Evolutionary conservation across 2,329 filamentous ascomycete genomes (phyloP).

Genomic region (Aspergillus latus): DNA sequence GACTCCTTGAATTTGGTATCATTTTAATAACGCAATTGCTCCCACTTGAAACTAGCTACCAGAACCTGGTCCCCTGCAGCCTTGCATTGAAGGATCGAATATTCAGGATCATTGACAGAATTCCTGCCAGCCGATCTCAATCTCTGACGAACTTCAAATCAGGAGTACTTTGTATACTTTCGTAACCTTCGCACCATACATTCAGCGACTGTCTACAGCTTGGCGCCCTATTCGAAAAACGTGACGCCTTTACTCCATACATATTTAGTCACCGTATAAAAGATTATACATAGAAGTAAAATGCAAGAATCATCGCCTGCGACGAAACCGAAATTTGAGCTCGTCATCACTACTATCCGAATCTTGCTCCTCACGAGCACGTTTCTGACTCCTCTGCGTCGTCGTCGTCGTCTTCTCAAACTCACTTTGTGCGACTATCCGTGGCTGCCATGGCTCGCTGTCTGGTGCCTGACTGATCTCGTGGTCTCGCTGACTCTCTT

Average conservation of each 20-base stretch:
- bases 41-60: not conserved
- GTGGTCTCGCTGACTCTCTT: constrained; percentile 23
- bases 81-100: not conserved
- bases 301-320: constrained; percentile 36
- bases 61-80: not conserved
- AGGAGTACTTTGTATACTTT: not conserved
- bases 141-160: constrained; percentile 1
- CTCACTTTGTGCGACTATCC: constrained; percentile 22
- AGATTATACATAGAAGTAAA: constrained; percentile 6
- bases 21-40: not conserved
- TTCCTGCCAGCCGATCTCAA: constrained; percentile 2
- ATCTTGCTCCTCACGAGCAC: constrained; percentile 41
- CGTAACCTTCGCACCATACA: not conserved
- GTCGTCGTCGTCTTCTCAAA: constrained; percentile 12
- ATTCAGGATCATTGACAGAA: not conserved
- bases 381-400: constrained; percentile 30
- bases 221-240: not conserved
- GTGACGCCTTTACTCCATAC: not conserved
- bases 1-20: not conserved
- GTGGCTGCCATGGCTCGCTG: constrained; percentile 13
- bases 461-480: constrained; percentile 6
- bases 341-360: constrained; percentile 58
- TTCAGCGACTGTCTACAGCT: constrained; percentile 1
- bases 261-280: not conserved
- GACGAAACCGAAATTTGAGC: constrained; percentile 56